Conservation (phyloP, 2,329 filamentous ascomycete species). For the Elsinoe arachidis region DNA sequence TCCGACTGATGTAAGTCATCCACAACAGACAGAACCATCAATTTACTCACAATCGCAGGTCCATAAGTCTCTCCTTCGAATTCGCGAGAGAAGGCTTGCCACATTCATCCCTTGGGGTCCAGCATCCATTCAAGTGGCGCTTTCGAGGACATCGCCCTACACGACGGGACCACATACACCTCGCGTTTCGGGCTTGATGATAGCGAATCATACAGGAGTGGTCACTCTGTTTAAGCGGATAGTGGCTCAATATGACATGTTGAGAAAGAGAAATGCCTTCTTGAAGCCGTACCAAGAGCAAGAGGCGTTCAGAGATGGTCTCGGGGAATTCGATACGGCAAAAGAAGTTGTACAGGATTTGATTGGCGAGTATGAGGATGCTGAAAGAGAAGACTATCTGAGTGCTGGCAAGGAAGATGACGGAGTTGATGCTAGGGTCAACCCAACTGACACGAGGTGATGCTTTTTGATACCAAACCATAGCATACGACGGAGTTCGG, state of each 20-base stretch:
- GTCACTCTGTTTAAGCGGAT: slow-evolving; percentile 95
- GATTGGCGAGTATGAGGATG: slow-evolving; percentile 91
- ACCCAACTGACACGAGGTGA: slow-evolving; percentile 10
- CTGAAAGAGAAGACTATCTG: slow-evolving; percentile 82
- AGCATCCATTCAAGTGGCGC: slow-evolving; percentile 90
- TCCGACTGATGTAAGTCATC: slow-evolving; percentile 71
- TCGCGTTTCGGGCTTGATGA: slow-evolving; percentile 90
- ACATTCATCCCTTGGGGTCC: slow-evolving; percentile 98
- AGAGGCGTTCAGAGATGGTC: slow-evolving; percentile 79
- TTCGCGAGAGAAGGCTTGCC: slow-evolving; percentile 84
- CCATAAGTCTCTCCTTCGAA: slow-evolving; percentile 93
- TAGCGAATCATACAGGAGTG: slow-evolving; percentile 96
- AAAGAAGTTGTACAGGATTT: slow-evolving; percentile 84
- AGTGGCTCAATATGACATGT: slow-evolving; percentile 80
- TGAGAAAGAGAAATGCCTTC: slow-evolving; percentile 95
- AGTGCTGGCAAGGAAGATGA: slow-evolving; percentile 45
- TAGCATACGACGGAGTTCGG: too few species aligned
- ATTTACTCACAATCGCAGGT: slow-evolving; percentile 39
- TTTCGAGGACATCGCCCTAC: slow-evolving; percentile 95
- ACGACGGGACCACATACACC: slow-evolving; percentile 83
- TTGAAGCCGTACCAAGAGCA: slow-evolving; percentile 95
- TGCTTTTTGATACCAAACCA: slow-evolving; percentile 4
- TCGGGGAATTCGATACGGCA: slow-evolving; percentile 92
- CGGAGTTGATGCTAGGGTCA: slow-evolving; percentile 24
- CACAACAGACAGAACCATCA: neutral